A percentile compares a stretch with the other conserved stretches of the same genome.
phyloP scores from a whole-genome alignment of 108 stramenopile genomes.

The Hondaea fermentalgiana region DNA sequence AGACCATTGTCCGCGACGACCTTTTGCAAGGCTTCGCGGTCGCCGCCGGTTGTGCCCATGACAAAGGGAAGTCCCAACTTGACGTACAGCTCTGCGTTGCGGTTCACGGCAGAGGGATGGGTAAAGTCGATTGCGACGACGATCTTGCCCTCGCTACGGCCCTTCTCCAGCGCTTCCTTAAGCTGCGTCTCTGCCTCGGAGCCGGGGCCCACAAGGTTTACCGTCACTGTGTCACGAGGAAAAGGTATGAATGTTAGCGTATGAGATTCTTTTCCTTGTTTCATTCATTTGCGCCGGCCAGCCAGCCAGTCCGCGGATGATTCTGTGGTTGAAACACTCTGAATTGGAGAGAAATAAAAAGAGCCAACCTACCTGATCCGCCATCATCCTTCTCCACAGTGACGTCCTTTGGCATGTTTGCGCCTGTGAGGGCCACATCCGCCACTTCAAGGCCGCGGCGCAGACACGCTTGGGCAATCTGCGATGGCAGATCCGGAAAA shows the following conservation, averaged over 20 bases:
- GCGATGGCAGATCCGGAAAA: neutral
- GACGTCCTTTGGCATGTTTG: conserved; percentile 60
- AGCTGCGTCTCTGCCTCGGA: conserved; percentile 19
- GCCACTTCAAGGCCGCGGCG: conserved; percentile 70
- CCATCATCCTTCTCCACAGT: conserved; percentile 38
- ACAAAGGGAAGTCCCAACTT: conserved; percentile 73
- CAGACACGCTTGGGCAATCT: conserved; percentile 75
- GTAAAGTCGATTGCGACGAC: conserved; percentile 91
- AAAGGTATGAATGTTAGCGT: conserved; percentile 25
- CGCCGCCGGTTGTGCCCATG: conserved; percentile 89
- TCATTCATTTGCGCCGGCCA: neutral
- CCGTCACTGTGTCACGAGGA: conserved; percentile 54
- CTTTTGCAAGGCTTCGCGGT: conserved; percentile 63
- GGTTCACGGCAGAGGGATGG: conserved; percentile 87
- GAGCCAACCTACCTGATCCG: neutral
- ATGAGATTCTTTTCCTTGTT: neutral
- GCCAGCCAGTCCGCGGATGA: neutral
- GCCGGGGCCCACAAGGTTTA: conserved; percentile 46
- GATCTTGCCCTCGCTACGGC: conserved; percentile 46
- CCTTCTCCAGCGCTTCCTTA: conserved; percentile 39
- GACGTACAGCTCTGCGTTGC: conserved; percentile 78
- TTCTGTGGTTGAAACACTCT: neutral
- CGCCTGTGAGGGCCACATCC: conserved; percentile 78
- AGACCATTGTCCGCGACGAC: conserved; percentile 49
- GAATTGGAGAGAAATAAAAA: neutral